A percentile compares a stretch with the other conserved stretches of the same genome.
These are phyloP conservation scores for Pezicula radicicola DNA, from an alignment of 2,329 filamentous ascomycete species.

Conservation along the genomic window DNA sequence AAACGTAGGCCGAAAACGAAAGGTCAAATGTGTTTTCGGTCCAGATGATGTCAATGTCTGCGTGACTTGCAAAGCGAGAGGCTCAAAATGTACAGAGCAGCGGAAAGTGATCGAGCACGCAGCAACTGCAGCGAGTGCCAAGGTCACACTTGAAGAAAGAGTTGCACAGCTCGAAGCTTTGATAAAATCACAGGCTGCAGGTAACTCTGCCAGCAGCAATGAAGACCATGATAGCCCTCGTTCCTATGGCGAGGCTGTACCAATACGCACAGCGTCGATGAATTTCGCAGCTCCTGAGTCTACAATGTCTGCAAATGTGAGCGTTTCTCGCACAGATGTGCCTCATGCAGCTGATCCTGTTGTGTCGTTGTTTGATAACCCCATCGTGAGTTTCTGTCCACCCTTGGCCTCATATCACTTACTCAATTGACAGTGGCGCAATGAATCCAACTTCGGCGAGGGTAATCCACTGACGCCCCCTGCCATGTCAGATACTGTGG, in stretches of 20 bases:
- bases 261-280: too few relatives aligned
- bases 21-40: slow-evolving; percentile 9
- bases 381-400: slow-evolving; percentile 5
- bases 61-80: slow-evolving; percentile 8
- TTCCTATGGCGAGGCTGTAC: not conserved
- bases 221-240: not conserved
- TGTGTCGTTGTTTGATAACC: slow-evolving; percentile 9
- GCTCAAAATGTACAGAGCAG: slow-evolving; percentile 8
- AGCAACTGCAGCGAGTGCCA: not conserved
- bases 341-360: slow-evolving; percentile 4
- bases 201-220: not conserved
- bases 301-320: not conserved
- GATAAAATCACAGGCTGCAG: not conserved
- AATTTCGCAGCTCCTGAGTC: not conserved
- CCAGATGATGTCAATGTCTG: slow-evolving; percentile 1
- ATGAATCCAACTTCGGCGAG: not conserved
- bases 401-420: not conserved
- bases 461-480: not conserved
- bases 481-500: too few relatives aligned
- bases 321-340: not conserved
- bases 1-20: slow-evolving; percentile 4
- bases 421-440: not conserved
- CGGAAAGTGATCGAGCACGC: not conserved
- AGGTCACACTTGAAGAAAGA: slow-evolving; percentile 1
- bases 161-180: slow-evolving; percentile 6